Percentiles rank a stretch among this genome's conserved stretches.
Conservation (phyloP, 768 basidiomycete species). For the Suillus bovinus region DNA sequence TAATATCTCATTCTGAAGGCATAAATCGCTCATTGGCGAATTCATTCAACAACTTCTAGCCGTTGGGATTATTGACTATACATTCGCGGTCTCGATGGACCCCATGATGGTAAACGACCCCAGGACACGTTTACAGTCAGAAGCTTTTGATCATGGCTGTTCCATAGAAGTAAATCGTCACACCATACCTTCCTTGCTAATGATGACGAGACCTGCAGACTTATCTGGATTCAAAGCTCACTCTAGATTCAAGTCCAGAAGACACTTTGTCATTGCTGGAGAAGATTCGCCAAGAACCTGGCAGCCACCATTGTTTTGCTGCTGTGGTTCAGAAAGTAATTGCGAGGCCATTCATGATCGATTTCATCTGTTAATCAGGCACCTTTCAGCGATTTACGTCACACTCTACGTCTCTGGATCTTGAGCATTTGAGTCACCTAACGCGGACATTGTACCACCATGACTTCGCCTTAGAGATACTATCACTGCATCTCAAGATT, state of each 20-base stretch:
- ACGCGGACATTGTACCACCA: constrained; percentile 64
- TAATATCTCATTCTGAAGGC: constrained; percentile 22
- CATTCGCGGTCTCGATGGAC: constrained; percentile 52
- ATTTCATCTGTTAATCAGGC: constrained; percentile 6
- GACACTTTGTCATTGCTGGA: constrained; percentile 37
- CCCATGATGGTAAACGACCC: constrained; percentile 50
- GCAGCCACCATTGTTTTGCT: constrained; percentile 59
- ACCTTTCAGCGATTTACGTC: constrained; percentile 57
- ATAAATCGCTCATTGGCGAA: constrained; percentile 26
- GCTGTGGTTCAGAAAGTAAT: constrained; percentile 56
- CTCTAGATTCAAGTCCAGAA: constrained; percentile 45
- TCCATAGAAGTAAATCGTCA: constrained; percentile 51
- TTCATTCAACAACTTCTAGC: constrained; percentile 53
- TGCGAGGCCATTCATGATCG: not conserved
- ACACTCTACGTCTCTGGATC: constrained; percentile 53
- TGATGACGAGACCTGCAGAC: constrained; percentile 18
- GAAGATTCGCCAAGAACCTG: constrained; percentile 54
- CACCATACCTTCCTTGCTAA: constrained; percentile 1
- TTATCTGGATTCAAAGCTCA: constrained; percentile 60
- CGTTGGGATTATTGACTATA: constrained; percentile 54
- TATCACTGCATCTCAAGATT: constrained; percentile 68
- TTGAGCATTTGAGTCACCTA: constrained; percentile 70
- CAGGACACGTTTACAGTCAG: constrained; percentile 49
- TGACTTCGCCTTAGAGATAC: constrained; percentile 61
- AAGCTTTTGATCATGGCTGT: constrained; percentile 60